These are phyloP conservation scores for Arachis stenosperma DNA, from an alignment of 306 rosid species.

Conservation along the genomic window DNA sequence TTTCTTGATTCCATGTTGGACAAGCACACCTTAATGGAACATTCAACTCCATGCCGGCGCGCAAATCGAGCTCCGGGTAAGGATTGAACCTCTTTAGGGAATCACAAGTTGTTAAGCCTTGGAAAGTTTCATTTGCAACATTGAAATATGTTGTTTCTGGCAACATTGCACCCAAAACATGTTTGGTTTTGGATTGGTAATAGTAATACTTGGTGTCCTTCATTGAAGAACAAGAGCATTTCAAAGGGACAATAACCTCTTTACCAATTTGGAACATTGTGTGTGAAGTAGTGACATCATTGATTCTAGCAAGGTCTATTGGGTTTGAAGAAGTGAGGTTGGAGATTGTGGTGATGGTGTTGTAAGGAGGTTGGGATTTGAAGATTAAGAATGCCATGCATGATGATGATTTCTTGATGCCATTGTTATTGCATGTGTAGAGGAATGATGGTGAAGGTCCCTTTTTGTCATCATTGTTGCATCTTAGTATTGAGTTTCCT, in stretches of 20 bases:
- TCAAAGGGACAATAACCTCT: slow-evolving; percentile 66
- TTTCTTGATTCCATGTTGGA: slow-evolving; percentile 51
- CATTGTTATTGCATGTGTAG: slow-evolving; percentile 62
- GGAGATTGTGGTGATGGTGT: slow-evolving; percentile 51
- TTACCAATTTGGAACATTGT: slow-evolving; percentile 44
- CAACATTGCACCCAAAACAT: neutral
- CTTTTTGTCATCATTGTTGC: slow-evolving; percentile 35
- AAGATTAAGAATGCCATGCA: slow-evolving; percentile 63
- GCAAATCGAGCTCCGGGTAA: slow-evolving; percentile 36
- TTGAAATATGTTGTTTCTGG: slow-evolving; percentile 38
- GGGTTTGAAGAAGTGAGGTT: slow-evolving; percentile 57
- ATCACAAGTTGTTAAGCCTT: slow-evolving; percentile 64
- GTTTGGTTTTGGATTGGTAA: slow-evolving; percentile 53
- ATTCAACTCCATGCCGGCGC: slow-evolving; percentile 41
- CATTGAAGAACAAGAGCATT: slow-evolving; percentile 51
- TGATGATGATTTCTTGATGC: slow-evolving; percentile 37
- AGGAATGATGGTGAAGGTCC: slow-evolving; percentile 57
- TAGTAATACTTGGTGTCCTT: slow-evolving; percentile 28
- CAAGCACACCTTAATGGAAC: slow-evolving; percentile 81
- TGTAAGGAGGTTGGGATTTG: slow-evolving; percentile 54
- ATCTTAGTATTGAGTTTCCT: slow-evolving; percentile 33
- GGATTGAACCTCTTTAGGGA: slow-evolving; percentile 52
- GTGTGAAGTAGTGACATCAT: slow-evolving; percentile 31
- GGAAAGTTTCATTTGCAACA: slow-evolving; percentile 47
- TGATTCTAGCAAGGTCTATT: slow-evolving; percentile 53